These are phyloP conservation scores for Ganoderma lingzhi DNA, from an alignment of 1,284 basidiomycete genomes.

Conservation along the genomic window DNA sequence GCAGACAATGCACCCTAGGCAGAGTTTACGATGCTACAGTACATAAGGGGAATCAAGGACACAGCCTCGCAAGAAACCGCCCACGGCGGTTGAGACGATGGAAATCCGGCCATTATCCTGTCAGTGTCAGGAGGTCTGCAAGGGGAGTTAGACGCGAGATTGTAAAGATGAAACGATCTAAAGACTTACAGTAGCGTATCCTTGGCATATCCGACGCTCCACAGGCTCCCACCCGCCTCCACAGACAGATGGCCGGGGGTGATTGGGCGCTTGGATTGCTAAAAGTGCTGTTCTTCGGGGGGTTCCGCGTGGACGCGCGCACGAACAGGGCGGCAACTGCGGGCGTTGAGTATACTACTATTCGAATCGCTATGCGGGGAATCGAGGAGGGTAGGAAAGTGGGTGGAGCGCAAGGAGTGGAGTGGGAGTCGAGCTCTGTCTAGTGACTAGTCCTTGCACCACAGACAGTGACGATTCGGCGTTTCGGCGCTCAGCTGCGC, in stretches of 20 bases:
- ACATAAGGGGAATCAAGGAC: background rate
- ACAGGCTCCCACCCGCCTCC: background rate
- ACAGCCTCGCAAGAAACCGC: background rate
- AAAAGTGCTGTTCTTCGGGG: background rate
- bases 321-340: background rate
- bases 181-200: background rate
- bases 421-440: background rate
- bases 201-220: too few relatives aligned
- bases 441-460: background rate
- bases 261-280: slow-evolving; percentile 1
- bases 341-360: background rate
- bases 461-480: background rate
- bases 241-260: background rate
- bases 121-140: background rate
- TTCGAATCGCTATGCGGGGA: background rate
- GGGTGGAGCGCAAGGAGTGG: background rate
- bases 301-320: background rate
- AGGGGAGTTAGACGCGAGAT: background rate
- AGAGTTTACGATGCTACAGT: background rate
- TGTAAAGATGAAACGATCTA: slow-evolving; percentile 1
- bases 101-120: background rate
- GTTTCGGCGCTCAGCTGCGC: background rate
- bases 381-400: background rate
- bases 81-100: background rate
- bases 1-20: background rate